Evolutionary conservation across 208 protist species (phyloP).

Genomic region (Trypanosoma boissoni): DNA sequence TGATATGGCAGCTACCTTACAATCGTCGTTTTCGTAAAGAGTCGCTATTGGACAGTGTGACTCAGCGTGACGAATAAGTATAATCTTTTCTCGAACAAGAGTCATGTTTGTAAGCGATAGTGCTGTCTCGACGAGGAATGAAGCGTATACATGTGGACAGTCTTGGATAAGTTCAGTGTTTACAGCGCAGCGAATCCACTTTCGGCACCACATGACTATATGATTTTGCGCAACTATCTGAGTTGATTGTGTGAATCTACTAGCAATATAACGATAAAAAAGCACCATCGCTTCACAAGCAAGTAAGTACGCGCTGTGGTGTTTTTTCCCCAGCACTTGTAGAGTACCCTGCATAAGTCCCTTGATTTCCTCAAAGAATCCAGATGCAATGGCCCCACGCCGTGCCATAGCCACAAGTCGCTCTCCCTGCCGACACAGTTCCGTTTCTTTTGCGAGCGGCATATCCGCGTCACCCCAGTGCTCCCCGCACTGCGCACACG

Average conservation of each 20-base stretch:
- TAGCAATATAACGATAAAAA: constrained; percentile 13
- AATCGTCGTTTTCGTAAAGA: not conserved
- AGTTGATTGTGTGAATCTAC: not conserved
- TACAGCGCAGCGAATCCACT: constrained; percentile 11
- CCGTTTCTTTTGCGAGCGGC: constrained; percentile 7
- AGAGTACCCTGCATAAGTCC: constrained; percentile 5
- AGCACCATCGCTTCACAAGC: constrained; percentile 3
- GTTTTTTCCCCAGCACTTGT: constrained; percentile 1
- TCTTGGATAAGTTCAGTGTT: constrained; percentile 2
- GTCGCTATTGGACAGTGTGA: not conserved
- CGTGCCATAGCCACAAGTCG: not conserved
- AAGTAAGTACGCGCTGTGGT: constrained; percentile 6
- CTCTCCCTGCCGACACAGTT: constrained; percentile 2
- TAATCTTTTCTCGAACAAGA: constrained; percentile 5
- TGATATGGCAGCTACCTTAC: not conserved
- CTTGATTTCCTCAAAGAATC: constrained; percentile 12
- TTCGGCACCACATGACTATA: constrained; percentile 7
- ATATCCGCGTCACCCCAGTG: constrained; percentile 7
- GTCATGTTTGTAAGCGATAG: not conserved
- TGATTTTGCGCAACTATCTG: not conserved
- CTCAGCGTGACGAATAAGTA: constrained; percentile 7
- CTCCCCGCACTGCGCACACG: constrained; percentile 5
- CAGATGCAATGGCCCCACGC: not conserved
- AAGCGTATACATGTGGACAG: constrained; percentile 8
- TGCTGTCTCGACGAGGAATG: constrained; percentile 3